Evolutionary conservation across 2,329 filamentous ascomycete genomes (phyloP).

Genomic region (Bertia moriformis): DNA sequence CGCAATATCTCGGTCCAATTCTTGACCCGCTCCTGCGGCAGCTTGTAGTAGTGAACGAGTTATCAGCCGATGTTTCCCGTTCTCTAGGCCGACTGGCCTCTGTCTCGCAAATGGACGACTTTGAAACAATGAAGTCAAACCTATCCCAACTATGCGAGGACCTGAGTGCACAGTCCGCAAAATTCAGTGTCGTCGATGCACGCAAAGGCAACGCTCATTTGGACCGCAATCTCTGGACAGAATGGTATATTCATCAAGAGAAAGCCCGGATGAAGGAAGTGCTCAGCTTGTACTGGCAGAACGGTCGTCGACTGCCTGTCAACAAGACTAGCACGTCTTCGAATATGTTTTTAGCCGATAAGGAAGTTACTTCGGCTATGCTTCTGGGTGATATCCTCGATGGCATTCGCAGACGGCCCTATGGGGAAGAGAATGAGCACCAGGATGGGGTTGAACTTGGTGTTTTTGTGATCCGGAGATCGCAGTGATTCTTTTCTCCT

Average conservation of each 20-base stretch:
- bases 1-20: conserved; percentile 42
- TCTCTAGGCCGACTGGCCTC: conserved; percentile 36
- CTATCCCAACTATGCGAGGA: conserved; percentile 20
- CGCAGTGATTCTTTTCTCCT: conserved; percentile 1
- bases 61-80: conserved; percentile 38
- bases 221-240: conserved; percentile 37
- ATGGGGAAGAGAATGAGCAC: conserved; percentile 24
- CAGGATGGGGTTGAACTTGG: conserved; percentile 26
- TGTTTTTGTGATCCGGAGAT: conserved; percentile 29
- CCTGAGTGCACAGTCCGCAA: conserved; percentile 15
- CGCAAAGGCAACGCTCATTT: conserved; percentile 32
- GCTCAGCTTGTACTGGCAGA: conserved; percentile 22
- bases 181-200: conserved; percentile 30
- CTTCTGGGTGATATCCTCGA: conserved; percentile 44
- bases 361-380: conserved; percentile 33
- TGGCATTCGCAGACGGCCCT: conserved; percentile 34
- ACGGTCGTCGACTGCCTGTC: conserved; percentile 15
- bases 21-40: conserved; percentile 44
- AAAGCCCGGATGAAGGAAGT: conserved; percentile 39
- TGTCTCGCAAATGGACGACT: conserved; percentile 36
- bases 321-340: conserved; percentile 11
- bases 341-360: conserved; percentile 11
- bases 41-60: conserved; percentile 39
- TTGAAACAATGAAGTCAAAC: conserved; percentile 28
- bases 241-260: conserved; percentile 54